Conservation (phyloP, 192 early-diverging fungal species). For the Mortierella claussenii region DNA sequence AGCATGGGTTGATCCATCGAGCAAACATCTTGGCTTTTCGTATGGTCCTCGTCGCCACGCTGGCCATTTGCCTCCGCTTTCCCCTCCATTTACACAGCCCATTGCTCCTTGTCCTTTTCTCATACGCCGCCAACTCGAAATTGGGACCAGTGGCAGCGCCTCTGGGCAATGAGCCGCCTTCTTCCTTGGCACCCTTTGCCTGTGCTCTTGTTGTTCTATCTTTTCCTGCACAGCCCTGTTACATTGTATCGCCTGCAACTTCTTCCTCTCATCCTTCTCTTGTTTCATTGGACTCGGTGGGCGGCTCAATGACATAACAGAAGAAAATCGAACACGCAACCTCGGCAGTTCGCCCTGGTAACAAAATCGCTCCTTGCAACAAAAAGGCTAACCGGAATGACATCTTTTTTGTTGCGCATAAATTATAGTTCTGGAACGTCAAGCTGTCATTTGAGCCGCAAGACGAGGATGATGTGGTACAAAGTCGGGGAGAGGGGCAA, state of each 20-base stretch:
- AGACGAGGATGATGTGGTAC: slow-evolving; percentile 17
- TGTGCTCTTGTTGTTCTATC: too few species aligned
- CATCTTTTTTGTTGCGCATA: not conserved
- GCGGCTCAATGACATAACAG: slow-evolving; percentile 7
- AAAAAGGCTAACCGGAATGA: too few species aligned
- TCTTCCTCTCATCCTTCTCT: not conserved
- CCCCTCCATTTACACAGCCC: too few species aligned
- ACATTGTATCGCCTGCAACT: not conserved
- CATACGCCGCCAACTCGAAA: too few species aligned
- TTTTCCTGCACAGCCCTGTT: slow-evolving; percentile 13
- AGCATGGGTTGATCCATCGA: too few species aligned
- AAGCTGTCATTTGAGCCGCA: slow-evolving; percentile 55
- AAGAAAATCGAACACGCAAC: not conserved
- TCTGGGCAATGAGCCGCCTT: slow-evolving; percentile 5
- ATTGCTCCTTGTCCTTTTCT: too few species aligned
- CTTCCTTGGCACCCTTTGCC: too few species aligned
- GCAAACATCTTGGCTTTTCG: too few species aligned
- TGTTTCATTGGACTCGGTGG: not conserved
- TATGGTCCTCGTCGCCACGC: too few species aligned
- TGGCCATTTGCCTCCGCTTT: too few species aligned
- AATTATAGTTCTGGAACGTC: slow-evolving; percentile 71
- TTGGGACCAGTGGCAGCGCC: not conserved
- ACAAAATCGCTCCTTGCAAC: too few species aligned
- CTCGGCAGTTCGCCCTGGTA: too few species aligned
- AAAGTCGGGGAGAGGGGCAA: not conserved